These are phyloP conservation scores for Phytophthora tubulina DNA, from an alignment of 352 stramenopile species.

Conservation along the genomic window DNA sequence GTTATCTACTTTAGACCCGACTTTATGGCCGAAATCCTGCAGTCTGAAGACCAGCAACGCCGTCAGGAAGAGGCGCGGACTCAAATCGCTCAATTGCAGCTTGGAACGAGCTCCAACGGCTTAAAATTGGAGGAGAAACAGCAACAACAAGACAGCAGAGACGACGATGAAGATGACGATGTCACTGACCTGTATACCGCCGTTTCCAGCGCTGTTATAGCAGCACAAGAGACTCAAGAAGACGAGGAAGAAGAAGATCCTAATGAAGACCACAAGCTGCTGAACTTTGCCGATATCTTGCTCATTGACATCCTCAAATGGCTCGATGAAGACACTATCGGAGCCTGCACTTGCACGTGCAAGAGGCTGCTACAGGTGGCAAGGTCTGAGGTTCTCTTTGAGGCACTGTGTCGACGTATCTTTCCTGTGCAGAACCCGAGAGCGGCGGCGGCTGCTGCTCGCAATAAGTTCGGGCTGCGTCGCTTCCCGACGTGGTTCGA, in stretches of 20 bases:
- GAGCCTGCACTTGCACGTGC: conserved; percentile 59
- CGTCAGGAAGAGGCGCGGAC: conserved; percentile 1
- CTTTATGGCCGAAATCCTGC: conserved; percentile 77
- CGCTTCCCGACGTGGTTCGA: conserved; percentile 75
- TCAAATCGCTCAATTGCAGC: neutral
- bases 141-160: conserved; percentile 32
- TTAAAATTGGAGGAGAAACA: conserved; percentile 26
- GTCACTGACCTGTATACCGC: neutral
- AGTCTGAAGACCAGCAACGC: conserved; percentile 51
- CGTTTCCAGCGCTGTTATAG: neutral
- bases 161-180: conserved; percentile 30
- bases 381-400: conserved; percentile 67
- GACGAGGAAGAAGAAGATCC: conserved; percentile 40
- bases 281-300: conserved; percentile 77
- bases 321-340: conserved; percentile 82
- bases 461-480: conserved; percentile 69
- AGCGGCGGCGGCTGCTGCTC: conserved; percentile 49
- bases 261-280: conserved; percentile 49
- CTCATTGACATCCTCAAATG: conserved; percentile 75
- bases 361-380: conserved; percentile 64
- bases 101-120: conserved; percentile 16
- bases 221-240: neutral
- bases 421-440: conserved; percentile 72
- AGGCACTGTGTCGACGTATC: conserved; percentile 74
- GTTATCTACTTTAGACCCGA: conserved; percentile 49